Evolutionary conservation across 169 alveolate species (phyloP), one percentile per base, ranked within the genome.

Genomic region (Cryptosporidium muris): DNA sequence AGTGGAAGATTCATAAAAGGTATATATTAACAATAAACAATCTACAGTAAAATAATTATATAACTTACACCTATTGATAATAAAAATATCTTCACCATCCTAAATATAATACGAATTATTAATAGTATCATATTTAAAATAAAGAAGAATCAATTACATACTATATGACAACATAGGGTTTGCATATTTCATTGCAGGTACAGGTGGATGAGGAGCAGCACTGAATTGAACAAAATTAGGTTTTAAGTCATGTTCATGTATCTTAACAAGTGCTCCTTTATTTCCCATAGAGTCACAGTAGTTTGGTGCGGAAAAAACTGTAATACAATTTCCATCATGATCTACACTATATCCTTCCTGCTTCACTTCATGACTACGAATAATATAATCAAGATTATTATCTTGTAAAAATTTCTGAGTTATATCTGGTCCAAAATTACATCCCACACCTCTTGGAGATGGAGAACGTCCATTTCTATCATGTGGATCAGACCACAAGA

Each of bases 231-330:
- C 91, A 91, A 94, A 96, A 49, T 81, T 64, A 37, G 98, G 98
- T 54, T 91, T 92, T 92, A 97, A 92, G 43, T 92, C 95, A 16
- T 91, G 82, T 5, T 98, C 99, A 43, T 93, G 94, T 63, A 93
- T 56, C 89, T 94, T 93, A 9, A 95, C 89, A 68, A 95, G 94
- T 1, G 99, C 99, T 34, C 99, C 99, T 89, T 98, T 96, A 94
- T 98, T 97, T 56, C 99, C 98, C 99, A 97, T 97, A 91, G 97
- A 97, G 92, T 98, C 99, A 90, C 99, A 98, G 90, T 98, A 98
- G 91, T 98, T 98, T 4, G 99, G 99, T 16, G 99, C 99, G 63
- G 98, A 94, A 93, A 98, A 98, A 47, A 98, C 97, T 11, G 99
- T 98, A 60, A 97, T 95, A 53, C 65, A 96, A 88, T 95, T 94